Evolutionary conservation across 345 rosid genomes (phyloP).

Genomic region (Angophora floribunda): DNA sequence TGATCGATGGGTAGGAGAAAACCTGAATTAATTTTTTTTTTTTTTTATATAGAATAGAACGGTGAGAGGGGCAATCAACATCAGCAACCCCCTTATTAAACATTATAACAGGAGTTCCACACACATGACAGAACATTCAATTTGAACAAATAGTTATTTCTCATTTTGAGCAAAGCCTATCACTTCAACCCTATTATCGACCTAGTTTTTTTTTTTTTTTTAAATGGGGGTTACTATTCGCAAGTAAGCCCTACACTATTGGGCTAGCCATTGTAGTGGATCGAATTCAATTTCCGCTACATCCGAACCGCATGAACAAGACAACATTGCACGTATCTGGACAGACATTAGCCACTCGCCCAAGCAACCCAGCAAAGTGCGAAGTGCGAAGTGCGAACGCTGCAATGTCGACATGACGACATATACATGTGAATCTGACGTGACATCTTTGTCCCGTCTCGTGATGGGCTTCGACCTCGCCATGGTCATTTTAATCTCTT

Average conservation of each 20-base stretch:
- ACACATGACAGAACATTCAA: neutral
- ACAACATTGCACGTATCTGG: neutral
- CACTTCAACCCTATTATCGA: fast-evolving
- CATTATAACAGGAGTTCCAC: neutral
- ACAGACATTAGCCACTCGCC: neutral
- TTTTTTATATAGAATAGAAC: neutral
- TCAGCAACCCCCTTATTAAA: neutral
- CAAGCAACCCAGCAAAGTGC: neutral
- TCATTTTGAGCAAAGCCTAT: neutral
- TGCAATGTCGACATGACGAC: neutral
- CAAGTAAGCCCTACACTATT: neutral
- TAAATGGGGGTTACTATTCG: neutral
- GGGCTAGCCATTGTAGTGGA: neutral
- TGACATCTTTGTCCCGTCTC: neutral
- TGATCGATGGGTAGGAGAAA: neutral
- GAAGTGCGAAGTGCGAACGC: neutral
- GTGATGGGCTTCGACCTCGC: neutral
- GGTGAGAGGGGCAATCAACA: neutral
- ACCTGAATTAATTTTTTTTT: neutral
- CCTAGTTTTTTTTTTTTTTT: neutral
- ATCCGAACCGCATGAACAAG: neutral
- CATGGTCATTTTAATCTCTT: neutral
- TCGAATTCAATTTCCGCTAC: neutral
- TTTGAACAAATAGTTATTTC: neutral
- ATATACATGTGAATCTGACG: neutral